Base-by-base conservation (phyloP, 1,139 yeast genomes). In the Candida smagusa region DNA sequence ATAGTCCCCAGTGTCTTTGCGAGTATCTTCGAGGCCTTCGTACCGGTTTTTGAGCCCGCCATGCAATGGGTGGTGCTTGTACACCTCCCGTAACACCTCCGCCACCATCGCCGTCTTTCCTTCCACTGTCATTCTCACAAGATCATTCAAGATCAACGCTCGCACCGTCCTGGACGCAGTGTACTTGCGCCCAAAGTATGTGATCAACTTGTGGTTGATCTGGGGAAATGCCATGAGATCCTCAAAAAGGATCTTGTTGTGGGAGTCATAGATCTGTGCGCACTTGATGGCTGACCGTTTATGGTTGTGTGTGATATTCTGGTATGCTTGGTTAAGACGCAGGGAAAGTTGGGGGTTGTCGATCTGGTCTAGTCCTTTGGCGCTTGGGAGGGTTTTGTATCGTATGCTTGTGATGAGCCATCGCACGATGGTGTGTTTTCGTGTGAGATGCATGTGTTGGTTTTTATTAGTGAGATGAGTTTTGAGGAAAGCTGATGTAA, bases 141-240 rank as follows among this genome's bases (percentile, higher is more conserved):
- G 34, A 32, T 59, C 61, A 16, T 48, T 40, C 13, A 56, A 42
- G 3, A 61, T 32, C 12, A 59, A 35, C 3, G 49, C 44, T 31
- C 59, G 41, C 5, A 59, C 45, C 2, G 63, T 53, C 13, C 42
- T 39, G 2, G 63, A 58, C 6, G 33, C 33, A 33, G 39, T 31
- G 34, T 46, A 56, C 16, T 45, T 44, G 9, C 33, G 30, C 29
- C 47, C 37, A 19, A 58, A 29, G 24, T 48, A 47, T 22, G 43
- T 31, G 33, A 56, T 36, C 44, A 54, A 40, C 13, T 51, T 52
- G 24, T 40, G 36, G 34, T 56, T 52, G 35, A 50, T 42, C 25
- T 45, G 34, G 7, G 59, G 56, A 30, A 40, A 50, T 12, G 35
- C 39, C 43, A 58, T 41, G 27, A 58, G 39, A 33, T 60, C 65